Conservation (phyloP, 768 basidiomycete genomes). For the Candolleomyces eurysporus region DNA sequence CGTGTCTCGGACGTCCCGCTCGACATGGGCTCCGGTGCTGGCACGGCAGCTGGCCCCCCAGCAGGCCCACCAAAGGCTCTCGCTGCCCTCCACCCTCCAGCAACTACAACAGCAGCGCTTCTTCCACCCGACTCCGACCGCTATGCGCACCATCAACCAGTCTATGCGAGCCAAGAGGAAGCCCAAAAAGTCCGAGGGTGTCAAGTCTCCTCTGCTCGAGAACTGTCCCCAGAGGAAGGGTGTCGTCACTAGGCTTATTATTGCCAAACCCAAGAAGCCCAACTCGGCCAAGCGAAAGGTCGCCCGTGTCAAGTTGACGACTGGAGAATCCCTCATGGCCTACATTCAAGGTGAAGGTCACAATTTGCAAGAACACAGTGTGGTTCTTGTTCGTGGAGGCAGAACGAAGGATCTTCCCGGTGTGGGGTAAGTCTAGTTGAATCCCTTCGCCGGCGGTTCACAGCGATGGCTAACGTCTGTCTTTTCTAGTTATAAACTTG, state of each 20-base stretch:
- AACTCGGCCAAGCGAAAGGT: constrained; percentile 99
- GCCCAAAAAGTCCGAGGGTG: constrained; percentile 43
- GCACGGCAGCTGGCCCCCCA: constrained; percentile 12
- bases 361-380: constrained; percentile 96
- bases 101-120: constrained; percentile 9
- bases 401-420: constrained; percentile 97
- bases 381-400: constrained; percentile 92
- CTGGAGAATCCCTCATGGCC: constrained; percentile 85
- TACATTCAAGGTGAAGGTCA: constrained; percentile 98
- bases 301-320: constrained; percentile 87
- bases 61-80: constrained; percentile 1
- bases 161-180: constrained; percentile 77
- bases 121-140: constrained; percentile 63
- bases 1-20: constrained; percentile 24
- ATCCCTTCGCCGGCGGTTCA: background rate
- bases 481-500: constrained; percentile 80
- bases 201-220: constrained; percentile 80
- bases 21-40: constrained; percentile 25
- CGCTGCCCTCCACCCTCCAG: background rate
- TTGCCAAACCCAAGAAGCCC: constrained; percentile 91
- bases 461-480: background rate
- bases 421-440: constrained; percentile 64
- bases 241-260: constrained; percentile 80
- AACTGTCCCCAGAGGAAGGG: constrained; percentile 86
- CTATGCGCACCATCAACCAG: constrained; percentile 78